Evolutionary conservation across 441 rosid genomes (phyloP), one percentile per base, ranked within the genome.

Genomic region (Eruca vesicaria): DNA sequence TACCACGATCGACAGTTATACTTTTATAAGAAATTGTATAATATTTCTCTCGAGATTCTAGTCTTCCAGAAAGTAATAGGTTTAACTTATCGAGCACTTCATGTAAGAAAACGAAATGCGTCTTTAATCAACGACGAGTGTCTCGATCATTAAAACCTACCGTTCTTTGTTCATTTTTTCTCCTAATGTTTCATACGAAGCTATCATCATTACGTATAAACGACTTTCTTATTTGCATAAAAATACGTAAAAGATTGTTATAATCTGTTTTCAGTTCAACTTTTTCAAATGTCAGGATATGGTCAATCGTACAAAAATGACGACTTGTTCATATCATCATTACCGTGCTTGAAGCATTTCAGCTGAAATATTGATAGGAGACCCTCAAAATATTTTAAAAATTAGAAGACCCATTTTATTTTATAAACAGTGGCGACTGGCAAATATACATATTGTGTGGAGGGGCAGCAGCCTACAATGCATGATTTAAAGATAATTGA

Each of bases 81-180:
- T 76, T 69, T 70, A 63, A 70, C 76, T 76, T 76, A 64, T 57
- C 9, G 64, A 48, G 10, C 80, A 77, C 80, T 66, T 72, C 77
- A 77, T 4, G 59, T 50, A 50, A 19, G 80, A 77, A 72, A 77
- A 64, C 31, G 68, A 77, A 71, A 65, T 66, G 68, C 48, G 35
- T 65, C 48, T 26, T 19, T 14, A 59, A 71, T 76, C 56, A 69
- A 69, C 7, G 3, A 76, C 61, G 41, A 66, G 31, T 78, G 81
- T 78, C 81, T 23, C 53, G 41, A 72, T 78, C 81, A 67, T 61
- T 72, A 66, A 4, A 66, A 78, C 81, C 77, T 72, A 72, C 81
- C 81, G 69, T 78, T 78, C 77, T 66, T 71, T 78, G 69, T 53
- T 29, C 69, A 72, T 60, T 72, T 78, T 72, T 72, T 16, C 21